Percentiles rank a stretch among this genome's conserved stretches.
Conservation (phyloP, 1,139 yeast genomes). For the Geotrichum reessii region DNA sequence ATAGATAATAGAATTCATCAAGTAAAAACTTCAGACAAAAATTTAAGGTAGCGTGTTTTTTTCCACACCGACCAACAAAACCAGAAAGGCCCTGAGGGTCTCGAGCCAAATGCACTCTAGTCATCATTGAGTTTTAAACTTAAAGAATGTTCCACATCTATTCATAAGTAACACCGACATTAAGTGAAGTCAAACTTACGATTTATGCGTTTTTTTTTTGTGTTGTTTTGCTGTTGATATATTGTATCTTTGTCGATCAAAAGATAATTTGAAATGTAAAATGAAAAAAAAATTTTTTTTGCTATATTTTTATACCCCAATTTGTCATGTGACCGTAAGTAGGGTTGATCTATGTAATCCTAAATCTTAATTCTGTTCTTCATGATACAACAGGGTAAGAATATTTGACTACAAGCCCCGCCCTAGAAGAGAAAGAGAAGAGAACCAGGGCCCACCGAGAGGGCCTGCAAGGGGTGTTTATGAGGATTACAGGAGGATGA, state of each 20-base stretch:
- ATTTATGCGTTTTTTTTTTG: not conserved
- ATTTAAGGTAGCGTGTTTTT: conserved; percentile 19
- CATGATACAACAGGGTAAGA: too few relatives aligned
- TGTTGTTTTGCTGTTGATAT: not conserved
- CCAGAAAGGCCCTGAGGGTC: conserved; percentile 9
- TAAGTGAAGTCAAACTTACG: not conserved
- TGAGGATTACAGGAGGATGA: too few relatives aligned
- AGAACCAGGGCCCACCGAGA: too few relatives aligned
- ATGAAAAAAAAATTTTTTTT: not conserved
- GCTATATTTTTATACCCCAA: not conserved
- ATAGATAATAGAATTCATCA: not conserved
- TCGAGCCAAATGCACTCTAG: conserved; percentile 22
- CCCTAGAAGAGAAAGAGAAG: too few relatives aligned
- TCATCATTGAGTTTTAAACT: conserved; percentile 13
- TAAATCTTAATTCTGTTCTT: too few relatives aligned
- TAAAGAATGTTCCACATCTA: conserved; percentile 5
- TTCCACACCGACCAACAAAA: conserved; percentile 18
- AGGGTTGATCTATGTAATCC: not conserved
- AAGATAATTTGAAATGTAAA: too few relatives aligned
- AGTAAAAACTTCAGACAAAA: conserved; percentile 14
- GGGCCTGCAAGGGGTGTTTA: too few relatives aligned
- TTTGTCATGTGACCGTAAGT: not conserved
- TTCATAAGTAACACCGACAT: conserved; percentile 4
- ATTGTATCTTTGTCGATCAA: too few relatives aligned
- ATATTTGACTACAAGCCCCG: too few relatives aligned